phyloP scores from a whole-genome alignment of 2,329 filamentous ascomycete species.

The Penicillium sp. region DNA sequence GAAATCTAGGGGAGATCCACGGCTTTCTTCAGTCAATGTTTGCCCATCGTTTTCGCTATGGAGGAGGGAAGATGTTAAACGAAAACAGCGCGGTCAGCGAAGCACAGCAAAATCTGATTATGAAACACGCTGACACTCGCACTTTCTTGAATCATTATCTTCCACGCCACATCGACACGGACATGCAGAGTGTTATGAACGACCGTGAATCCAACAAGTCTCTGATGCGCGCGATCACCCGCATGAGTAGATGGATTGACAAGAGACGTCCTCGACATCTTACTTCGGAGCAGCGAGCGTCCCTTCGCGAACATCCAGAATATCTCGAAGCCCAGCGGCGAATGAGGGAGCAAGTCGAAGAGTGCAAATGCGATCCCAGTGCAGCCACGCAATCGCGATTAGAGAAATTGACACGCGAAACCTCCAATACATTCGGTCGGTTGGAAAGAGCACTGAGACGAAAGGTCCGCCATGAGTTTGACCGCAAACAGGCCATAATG shows the following conservation, averaged over 20 bases:
- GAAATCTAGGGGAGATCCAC: too few relatives aligned
- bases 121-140: slow-evolving; percentile 19
- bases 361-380: slow-evolving; percentile 3
- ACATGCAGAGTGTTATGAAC: slow-evolving; percentile 15
- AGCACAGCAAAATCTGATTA: slow-evolving; percentile 32
- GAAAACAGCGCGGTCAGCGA: slow-evolving; percentile 23
- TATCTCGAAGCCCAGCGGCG: slow-evolving; percentile 8
- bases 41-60: slow-evolving; percentile 6
- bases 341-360: slow-evolving; percentile 4
- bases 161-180: slow-evolving; percentile 10
- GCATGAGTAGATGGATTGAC: slow-evolving; percentile 14
- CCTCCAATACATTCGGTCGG: slow-evolving; percentile 8
- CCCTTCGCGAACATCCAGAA: slow-evolving; percentile 8
- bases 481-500: slow-evolving; percentile 15
- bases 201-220: neutral
- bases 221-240: slow-evolving; percentile 4
- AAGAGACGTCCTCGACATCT: slow-evolving; percentile 8
- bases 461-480: slow-evolving; percentile 11
- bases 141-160: slow-evolving; percentile 25
- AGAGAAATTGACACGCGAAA: slow-evolving; percentile 9
- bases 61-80: slow-evolving; percentile 12
- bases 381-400: slow-evolving; percentile 1
- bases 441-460: slow-evolving; percentile 9
- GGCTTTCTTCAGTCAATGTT: slow-evolving; percentile 9
- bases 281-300: neutral